These are phyloP conservation scores for Pterocarpus santalinus DNA, from an alignment of 306 rosid genomes.

Conservation along the genomic window DNA sequence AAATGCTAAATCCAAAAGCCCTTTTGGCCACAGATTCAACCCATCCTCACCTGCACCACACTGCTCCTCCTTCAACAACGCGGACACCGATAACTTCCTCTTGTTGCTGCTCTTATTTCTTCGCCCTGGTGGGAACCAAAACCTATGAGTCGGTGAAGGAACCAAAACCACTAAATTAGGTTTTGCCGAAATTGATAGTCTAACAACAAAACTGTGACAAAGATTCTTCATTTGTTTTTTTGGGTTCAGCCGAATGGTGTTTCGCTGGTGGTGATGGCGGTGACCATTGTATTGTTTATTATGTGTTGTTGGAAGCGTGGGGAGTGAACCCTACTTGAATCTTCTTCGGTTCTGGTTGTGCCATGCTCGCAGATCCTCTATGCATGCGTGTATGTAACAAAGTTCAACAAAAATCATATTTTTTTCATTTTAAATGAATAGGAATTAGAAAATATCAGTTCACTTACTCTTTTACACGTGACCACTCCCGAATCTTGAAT, in stretches of 20 bases:
- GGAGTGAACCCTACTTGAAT: conserved; percentile 51
- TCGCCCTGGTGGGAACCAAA: conserved; percentile 43
- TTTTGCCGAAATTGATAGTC: conserved; percentile 38
- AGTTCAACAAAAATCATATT: no score
- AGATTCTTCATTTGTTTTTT: conserved; percentile 61
- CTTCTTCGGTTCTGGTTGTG: conserved; percentile 47
- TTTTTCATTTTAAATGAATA: no score
- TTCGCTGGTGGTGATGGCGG: not conserved
- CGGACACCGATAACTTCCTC: conserved; percentile 26
- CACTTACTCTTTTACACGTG: no score
- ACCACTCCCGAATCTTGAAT: no score
- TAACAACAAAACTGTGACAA: conserved; percentile 53
- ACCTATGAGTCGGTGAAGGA: conserved; percentile 36
- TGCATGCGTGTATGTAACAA: conserved; percentile 44
- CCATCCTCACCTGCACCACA: no score
- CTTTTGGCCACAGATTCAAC: conserved; percentile 56
- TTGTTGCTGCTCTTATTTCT: conserved; percentile 31
- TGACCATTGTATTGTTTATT: not conserved
- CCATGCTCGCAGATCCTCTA: conserved; percentile 29
- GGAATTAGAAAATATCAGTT: no score
- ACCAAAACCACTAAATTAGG: conserved; percentile 42
- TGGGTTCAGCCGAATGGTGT: not conserved
- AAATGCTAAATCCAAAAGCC: conserved; percentile 70
- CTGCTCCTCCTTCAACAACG: conserved; percentile 24
- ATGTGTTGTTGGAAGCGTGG: no score